A percentile compares a stretch with the other conserved stretches of the same genome.
phyloP scores from a whole-genome alignment of 345 rosid species.

The Citrus medica region DNA sequence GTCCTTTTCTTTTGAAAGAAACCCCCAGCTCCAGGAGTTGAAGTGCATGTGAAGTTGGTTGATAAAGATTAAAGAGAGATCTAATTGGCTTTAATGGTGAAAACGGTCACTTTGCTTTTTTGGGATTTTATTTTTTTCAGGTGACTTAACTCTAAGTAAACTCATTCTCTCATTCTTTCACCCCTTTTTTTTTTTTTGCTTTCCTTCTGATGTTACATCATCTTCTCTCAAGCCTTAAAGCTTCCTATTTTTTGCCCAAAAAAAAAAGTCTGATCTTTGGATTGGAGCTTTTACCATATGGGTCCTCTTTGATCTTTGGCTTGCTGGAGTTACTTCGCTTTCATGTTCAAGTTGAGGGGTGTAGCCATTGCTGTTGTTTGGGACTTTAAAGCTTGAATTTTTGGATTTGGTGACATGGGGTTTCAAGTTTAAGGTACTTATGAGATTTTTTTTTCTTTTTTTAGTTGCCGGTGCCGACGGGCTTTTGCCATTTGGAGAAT shows the following conservation, averaged over 20 bases:
- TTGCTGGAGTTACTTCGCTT: neutral
- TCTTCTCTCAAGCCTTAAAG: neutral
- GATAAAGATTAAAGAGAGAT: slow-evolving; percentile 18
- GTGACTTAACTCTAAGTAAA: slow-evolving; percentile 24
- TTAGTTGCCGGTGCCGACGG: slow-evolving; percentile 6
- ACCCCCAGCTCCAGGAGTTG: slow-evolving; percentile 23
- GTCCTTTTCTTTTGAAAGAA: slow-evolving; percentile 46
- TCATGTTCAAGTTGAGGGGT: neutral
- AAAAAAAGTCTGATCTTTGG: slow-evolving; percentile 12
- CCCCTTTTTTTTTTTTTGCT: neutral
- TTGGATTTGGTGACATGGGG: slow-evolving; percentile 18
- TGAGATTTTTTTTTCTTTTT: neutral
- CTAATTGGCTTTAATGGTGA: slow-evolving; percentile 4
- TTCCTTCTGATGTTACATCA: neutral
- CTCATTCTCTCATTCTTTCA: slow-evolving; percentile 4
- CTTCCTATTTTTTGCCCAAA: neutral
- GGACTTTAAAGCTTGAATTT: slow-evolving; percentile 16
- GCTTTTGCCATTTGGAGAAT: slow-evolving; percentile 13
- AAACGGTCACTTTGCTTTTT: slow-evolving; percentile 16
- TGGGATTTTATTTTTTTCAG: slow-evolving; percentile 28
- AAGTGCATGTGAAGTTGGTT: slow-evolving; percentile 58
- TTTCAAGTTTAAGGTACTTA: slow-evolving; percentile 11
- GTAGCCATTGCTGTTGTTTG: slow-evolving; percentile 3
- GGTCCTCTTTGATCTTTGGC: slow-evolving; percentile 3
- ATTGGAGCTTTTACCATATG: slow-evolving; percentile 13